Conservation (phyloP, 1,139 yeast species). For the Eremothecium cymbalariae region DNA sequence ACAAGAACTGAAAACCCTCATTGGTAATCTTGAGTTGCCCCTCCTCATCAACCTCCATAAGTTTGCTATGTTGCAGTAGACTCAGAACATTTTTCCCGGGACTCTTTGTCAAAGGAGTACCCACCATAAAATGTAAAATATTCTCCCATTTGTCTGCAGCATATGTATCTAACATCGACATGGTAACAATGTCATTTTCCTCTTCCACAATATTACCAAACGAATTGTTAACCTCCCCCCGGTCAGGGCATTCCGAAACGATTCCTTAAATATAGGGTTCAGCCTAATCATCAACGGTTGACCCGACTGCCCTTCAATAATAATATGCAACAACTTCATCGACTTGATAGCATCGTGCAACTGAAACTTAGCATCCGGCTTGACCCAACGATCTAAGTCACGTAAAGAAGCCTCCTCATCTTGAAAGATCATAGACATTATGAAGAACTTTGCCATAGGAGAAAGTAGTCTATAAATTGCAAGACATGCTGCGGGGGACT, state of each 20-base stretch:
- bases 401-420: slow-evolving; percentile 62
- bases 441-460: slow-evolving; percentile 77
- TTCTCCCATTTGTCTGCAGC: slow-evolving; percentile 91
- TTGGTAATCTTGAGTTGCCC: slow-evolving; percentile 67
- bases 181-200: slow-evolving; percentile 44
- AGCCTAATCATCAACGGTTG: slow-evolving; percentile 37
- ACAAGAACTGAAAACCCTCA: slow-evolving; percentile 83
- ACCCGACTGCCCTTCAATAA: slow-evolving; percentile 43
- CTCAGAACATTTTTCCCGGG: slow-evolving; percentile 67
- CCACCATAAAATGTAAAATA: slow-evolving; percentile 95
- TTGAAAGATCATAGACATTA: slow-evolving; percentile 79
- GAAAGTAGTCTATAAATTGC: slow-evolving; percentile 86
- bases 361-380: slow-evolving; percentile 40
- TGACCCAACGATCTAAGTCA: slow-evolving; percentile 72
- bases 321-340: slow-evolving; percentile 64
- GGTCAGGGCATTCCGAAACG: slow-evolving; percentile 75
- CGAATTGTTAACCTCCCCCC: slow-evolving; percentile 48
- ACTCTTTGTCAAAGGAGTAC: slow-evolving; percentile 58
- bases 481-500: slow-evolving; percentile 85
- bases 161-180: slow-evolving; percentile 63
- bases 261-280: slow-evolving; percentile 65
- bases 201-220: slow-evolving; percentile 50
- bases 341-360: slow-evolving; percentile 73
- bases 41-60: slow-evolving; percentile 59
- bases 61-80: slow-evolving; percentile 62